These are phyloP conservation scores for Collybia mongolica DNA, from an alignment of 768 basidiomycete genomes.

Conservation along the genomic window DNA sequence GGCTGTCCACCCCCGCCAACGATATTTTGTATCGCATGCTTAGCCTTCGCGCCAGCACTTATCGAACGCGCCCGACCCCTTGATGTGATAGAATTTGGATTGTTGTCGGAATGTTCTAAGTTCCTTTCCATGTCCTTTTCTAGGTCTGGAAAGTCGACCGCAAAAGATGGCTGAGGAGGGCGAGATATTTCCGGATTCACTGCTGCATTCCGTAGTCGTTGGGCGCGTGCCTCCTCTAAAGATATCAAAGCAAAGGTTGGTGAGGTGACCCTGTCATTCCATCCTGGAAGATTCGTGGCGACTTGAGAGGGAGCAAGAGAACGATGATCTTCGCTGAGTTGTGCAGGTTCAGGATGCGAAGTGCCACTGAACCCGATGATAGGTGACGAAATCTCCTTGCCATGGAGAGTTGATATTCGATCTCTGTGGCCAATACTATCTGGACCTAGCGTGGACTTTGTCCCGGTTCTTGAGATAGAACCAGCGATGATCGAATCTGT, in stretches of 20 bases:
- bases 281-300: slow-evolving; percentile 39
- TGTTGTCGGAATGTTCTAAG: slow-evolving; percentile 17
- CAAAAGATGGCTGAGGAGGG: slow-evolving; percentile 22
- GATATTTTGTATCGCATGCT: slow-evolving; percentile 42
- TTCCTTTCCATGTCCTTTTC: too few species aligned
- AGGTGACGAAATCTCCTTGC: slow-evolving; percentile 58
- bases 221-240: slow-evolving; percentile 76
- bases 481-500: slow-evolving; percentile 36
- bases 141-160: slow-evolving; percentile 27
- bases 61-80: slow-evolving; percentile 56
- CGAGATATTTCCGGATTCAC: slow-evolving; percentile 23
- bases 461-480: slow-evolving; percentile 29
- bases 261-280: slow-evolving; percentile 45
- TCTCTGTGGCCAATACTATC: slow-evolving; percentile 24
- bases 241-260: slow-evolving; percentile 68
- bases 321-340: slow-evolving; percentile 26
- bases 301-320: slow-evolving; percentile 23
- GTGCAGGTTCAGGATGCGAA: slow-evolving; percentile 19
- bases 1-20: slow-evolving; percentile 30
- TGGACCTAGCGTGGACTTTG: slow-evolving; percentile 33
- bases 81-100: slow-evolving; percentile 18
- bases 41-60: slow-evolving; percentile 59
- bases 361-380: slow-evolving; percentile 36
- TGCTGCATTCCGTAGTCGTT: slow-evolving; percentile 57
- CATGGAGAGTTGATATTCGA: slow-evolving; percentile 36